Evolutionary conservation across 495 filamentous ascomycete genomes (phyloP).

Genomic region (Cladorrhinum samala): DNA sequence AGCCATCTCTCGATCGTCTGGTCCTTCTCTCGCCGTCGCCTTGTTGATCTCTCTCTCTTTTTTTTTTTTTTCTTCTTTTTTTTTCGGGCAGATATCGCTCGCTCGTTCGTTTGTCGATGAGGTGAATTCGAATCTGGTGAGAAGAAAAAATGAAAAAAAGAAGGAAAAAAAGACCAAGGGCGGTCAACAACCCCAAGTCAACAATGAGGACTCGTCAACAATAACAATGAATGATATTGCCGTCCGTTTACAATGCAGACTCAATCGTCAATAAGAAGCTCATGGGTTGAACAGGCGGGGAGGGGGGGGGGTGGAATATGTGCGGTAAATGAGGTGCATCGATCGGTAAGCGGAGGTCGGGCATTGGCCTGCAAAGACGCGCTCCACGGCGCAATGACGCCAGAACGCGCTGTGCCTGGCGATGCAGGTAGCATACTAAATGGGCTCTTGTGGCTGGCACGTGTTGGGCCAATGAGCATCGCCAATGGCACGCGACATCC

Average conservation of each 20-base stretch:
- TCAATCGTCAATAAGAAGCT: not conserved
- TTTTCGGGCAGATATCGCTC: not conserved
- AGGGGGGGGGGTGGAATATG: not conserved
- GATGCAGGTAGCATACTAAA: not conserved
- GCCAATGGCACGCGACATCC: conserved; percentile 11
- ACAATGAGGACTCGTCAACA: not conserved
- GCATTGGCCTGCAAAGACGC: not conserved
- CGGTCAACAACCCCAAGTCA: not conserved
- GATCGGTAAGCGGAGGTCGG: too few species aligned
- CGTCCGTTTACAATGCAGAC: not conserved
- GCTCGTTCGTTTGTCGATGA: too few species aligned
- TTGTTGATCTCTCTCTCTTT: not conserved
- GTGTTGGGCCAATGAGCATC: conserved; percentile 22
- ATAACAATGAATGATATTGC: not conserved
- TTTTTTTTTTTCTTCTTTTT: too few species aligned
- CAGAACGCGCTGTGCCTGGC: conserved; percentile 15
- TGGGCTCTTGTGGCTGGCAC: conserved; percentile 16
- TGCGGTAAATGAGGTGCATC: not conserved
- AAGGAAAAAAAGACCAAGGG: too few species aligned
- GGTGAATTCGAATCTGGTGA: too few species aligned
- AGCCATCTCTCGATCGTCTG: too few species aligned
- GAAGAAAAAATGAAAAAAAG: not conserved
- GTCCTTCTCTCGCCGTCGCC: too few species aligned
- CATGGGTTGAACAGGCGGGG: not conserved
- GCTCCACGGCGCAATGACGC: conserved; percentile 16